phyloP scores from a whole-genome alignment of 1,284 basidiomycete species.

The Tylopilus sp. region DNA sequence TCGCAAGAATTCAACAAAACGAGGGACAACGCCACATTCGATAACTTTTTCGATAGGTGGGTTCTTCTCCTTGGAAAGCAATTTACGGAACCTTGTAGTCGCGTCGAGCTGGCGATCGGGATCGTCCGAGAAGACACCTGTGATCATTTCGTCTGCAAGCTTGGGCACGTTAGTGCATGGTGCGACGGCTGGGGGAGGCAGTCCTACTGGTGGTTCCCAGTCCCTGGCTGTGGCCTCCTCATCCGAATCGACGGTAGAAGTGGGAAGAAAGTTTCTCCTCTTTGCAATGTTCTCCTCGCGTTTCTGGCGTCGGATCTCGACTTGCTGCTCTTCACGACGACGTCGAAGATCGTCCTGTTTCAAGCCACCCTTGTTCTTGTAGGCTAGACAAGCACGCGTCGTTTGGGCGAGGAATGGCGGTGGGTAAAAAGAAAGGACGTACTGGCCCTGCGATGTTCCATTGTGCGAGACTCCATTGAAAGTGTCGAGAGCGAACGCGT shows the following conservation, averaged over 20 bases:
- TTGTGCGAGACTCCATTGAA: constrained; percentile 54
- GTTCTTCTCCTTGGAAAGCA: constrained; percentile 99
- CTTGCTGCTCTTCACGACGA: constrained; percentile 94
- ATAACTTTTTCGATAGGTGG: constrained; percentile 99
- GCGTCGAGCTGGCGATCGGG: constrained; percentile 91
- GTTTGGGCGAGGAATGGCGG: neutral
- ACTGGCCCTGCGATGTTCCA: constrained; percentile 66
- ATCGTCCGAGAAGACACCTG: constrained; percentile 90
- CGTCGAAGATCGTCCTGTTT: constrained; percentile 88
- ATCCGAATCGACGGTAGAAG: constrained; percentile 75
- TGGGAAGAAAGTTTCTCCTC: constrained; percentile 85
- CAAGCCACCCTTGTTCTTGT: constrained; percentile 78
- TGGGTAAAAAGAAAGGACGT: constrained; percentile 25
- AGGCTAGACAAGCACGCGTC: constrained; percentile 39
- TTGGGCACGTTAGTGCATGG: constrained; percentile 32
- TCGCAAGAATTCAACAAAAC: constrained; percentile 94
- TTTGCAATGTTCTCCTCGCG: constrained; percentile 97
- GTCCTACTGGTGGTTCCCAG: constrained; percentile 74
- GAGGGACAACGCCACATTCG: constrained; percentile 94
- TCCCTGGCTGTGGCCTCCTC: constrained; percentile 69
- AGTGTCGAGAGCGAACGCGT: constrained; percentile 28
- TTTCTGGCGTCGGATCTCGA: constrained; percentile 95
- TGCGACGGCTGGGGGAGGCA: constrained; percentile 5
- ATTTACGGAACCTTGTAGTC: constrained; percentile 96
- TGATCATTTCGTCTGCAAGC: constrained; percentile 90